phyloP scores from a whole-genome alignment of 2,329 filamentous ascomycete species.

The Ilyonectria destructans region DNA sequence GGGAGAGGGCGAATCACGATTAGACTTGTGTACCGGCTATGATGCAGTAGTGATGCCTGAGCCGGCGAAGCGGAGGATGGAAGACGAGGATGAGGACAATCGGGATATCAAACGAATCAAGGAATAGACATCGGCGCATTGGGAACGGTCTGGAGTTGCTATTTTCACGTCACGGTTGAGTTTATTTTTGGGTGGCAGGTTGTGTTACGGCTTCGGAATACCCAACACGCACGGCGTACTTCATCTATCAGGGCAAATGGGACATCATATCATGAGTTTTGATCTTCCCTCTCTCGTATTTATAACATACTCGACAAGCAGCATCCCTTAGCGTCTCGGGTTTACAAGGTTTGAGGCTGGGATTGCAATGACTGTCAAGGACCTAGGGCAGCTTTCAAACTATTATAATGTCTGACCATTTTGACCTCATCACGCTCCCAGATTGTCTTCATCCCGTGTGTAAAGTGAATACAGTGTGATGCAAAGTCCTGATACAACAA shows the following conservation, averaged over 20 bases:
- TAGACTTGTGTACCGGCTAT: slow-evolving; percentile 55
- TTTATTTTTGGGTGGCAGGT: slow-evolving; percentile 24
- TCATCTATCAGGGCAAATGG: slow-evolving; percentile 35
- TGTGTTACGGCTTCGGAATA: slow-evolving; percentile 44
- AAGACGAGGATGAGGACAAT: slow-evolving; percentile 27
- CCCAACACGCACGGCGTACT: slow-evolving; percentile 45
- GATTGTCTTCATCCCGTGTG: neutral
- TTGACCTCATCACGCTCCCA: neutral
- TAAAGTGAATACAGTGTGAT: slow-evolving; percentile 14
- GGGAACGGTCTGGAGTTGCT: slow-evolving; percentile 23
- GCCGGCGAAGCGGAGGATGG: slow-evolving; percentile 38
- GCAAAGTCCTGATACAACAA: too few relatives aligned
- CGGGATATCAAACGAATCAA: slow-evolving; percentile 41
- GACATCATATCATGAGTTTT: slow-evolving; percentile 31
- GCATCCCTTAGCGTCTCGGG: neutral
- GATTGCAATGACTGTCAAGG: neutral
- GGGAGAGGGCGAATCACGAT: slow-evolving; percentile 51
- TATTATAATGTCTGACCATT: neutral
- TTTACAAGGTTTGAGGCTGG: neutral
- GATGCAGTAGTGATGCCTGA: slow-evolving; percentile 18
- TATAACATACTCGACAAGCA: slow-evolving; percentile 5
- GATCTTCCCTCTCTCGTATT: slow-evolving; percentile 20
- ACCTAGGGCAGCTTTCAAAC: neutral
- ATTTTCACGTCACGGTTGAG: slow-evolving; percentile 20
- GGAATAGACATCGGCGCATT: slow-evolving; percentile 31